These are phyloP conservation scores for Coemansia erecta DNA, from an alignment of 192 early-diverging fungal genomes.

Conservation along the genomic window DNA sequence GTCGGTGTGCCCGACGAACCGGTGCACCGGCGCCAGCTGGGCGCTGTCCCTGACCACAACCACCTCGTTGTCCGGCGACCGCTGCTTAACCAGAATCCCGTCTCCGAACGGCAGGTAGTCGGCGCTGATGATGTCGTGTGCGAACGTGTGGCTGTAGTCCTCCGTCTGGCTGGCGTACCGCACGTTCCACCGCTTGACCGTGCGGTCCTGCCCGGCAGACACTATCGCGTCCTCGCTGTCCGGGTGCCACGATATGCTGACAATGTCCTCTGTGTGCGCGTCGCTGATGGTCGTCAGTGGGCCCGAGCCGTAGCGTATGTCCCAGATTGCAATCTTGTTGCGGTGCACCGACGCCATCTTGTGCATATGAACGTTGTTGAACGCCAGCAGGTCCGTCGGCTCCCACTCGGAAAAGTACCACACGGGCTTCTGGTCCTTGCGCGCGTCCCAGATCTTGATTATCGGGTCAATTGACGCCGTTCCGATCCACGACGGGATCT, in stretches of 20 bases:
- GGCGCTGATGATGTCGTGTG: conserved; percentile 28
- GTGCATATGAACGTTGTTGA: conserved; percentile 32
- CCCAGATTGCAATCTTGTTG: conserved; percentile 46
- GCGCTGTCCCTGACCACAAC: conserved; percentile 21
- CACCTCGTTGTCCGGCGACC: conserved; percentile 15
- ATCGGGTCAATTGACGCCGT: conserved; percentile 46
- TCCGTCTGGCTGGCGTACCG: conserved; percentile 12
- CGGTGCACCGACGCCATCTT: conserved; percentile 46
- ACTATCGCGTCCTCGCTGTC: conserved; percentile 16
- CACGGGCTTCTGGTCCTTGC: conserved; percentile 43
- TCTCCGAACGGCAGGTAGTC: conserved; percentile 43
- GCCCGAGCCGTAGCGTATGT: conserved; percentile 41
- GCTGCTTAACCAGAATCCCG: conserved; percentile 29
- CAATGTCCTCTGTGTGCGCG: conserved; percentile 40
- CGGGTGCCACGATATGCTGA: conserved; percentile 46
- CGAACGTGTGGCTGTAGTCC: conserved; percentile 21
- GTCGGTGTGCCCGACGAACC: conserved; percentile 36
- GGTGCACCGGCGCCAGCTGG: conserved; percentile 18
- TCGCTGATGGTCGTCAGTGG: conserved; percentile 32
- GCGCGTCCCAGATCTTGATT: conserved; percentile 50
- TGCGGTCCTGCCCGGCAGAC: conserved; percentile 34
- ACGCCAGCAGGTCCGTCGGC: conserved; percentile 34
- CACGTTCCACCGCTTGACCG: conserved; percentile 34
- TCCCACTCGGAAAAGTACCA: conserved; percentile 52
- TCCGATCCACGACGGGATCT: conserved; percentile 41